Evolutionary conservation across 768 basidiomycete species (phyloP), one percentile per base, ranked within the genome.

Genomic region (Mycena vulgaris): DNA sequence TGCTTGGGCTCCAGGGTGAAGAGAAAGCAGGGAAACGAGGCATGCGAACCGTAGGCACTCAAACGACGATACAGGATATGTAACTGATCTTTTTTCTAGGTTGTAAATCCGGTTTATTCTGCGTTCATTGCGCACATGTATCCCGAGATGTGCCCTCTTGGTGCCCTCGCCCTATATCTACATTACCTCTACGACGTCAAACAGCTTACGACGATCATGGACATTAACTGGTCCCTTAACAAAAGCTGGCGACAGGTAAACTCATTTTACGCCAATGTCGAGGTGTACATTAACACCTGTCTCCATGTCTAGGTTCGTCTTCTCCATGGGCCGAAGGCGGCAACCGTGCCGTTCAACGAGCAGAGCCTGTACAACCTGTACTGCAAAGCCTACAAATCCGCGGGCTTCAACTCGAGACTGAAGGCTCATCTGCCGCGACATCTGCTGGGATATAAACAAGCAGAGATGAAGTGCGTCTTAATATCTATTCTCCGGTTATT

Each of bases 1-100:
- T 80, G 5, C 71, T 81, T 2, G 78, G 75, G 1, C 42, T 78
- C 23, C 79, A 81, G 42, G 75, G 75, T 0, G 77, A 80, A 51
- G 77, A 80, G 55, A 78, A 78, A 52, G 76, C 76, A 4, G 65
- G 71, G 23, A 68, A 57, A 31, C 56, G 76, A 49, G 75, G 75
- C 0, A 72, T 81, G 77, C 48, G 61, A 3, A 78, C 76, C 13
- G 79, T 80, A 68, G 42, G 48, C 30, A 35, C 33, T 35, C 6
- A 21, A 6, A 8, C 21, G 19, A 19, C n/a, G 21, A 45, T n/a
- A n/a, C n/a, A n/a, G n/a, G 19, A 4, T 4, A n/a, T 11, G 21
- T n/a, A 7, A 19, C 42, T n/a, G 42, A 16, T 23, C 42, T 45
- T 2, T 7, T 9, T 42, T 21, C n/a, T n/a, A 68, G 66, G 52